Base-by-base conservation (phyloP, 2,329 filamentous ascomycete species). In the Aspergillus hortae region DNA sequence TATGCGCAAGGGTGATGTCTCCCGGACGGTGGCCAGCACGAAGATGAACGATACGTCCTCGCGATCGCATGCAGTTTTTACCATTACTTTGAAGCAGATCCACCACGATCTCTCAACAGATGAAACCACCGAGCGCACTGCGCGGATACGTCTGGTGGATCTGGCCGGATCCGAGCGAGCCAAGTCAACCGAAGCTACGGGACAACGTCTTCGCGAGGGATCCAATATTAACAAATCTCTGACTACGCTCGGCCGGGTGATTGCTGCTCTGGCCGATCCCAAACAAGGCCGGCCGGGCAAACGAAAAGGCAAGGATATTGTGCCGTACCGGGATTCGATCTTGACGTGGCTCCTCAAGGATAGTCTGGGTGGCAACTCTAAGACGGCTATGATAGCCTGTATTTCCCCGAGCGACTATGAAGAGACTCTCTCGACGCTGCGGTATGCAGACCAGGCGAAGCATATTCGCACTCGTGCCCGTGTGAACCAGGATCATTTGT, bases 1-100 rank as follows among this genome's bases (percentile, higher is more conserved):
- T 73, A 96, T 99, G 91, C 89, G 88, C 63, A 83, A 86, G 64
- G 94, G 94, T 52, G 94, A 99, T 70, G 77, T 82, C 58, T 96
- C 89, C 52, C 86, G 94, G 44, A 97, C 94, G 0, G 87, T 84
- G 17, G 94, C 94, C 12, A 91, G 89, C 67, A 99, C 94, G 54
- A 97, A 96, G 76, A 99, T 99, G 94, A 99, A 99, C 73, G 94
- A 99, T 72, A 97, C 92, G 2, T 95, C 90, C 49, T 96, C 90
- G 57, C 89, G 94, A 69, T 96, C 91, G 58, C 94, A 99, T 67
- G 91, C 94, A 6, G 94, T 99, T 52, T 99, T 99, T 72, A 99
- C 94, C 25, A 94, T 99, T 62, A 94, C 95, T 76, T 80, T 99
- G 53, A 96, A 96, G 75, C 94, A 97, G 72, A 99, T 99, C 59